Evolutionary conservation across 208 protist genomes (phyloP), one percentile per base, ranked within the genome.

Genomic region (Wallacemonas rigidus): DNA sequence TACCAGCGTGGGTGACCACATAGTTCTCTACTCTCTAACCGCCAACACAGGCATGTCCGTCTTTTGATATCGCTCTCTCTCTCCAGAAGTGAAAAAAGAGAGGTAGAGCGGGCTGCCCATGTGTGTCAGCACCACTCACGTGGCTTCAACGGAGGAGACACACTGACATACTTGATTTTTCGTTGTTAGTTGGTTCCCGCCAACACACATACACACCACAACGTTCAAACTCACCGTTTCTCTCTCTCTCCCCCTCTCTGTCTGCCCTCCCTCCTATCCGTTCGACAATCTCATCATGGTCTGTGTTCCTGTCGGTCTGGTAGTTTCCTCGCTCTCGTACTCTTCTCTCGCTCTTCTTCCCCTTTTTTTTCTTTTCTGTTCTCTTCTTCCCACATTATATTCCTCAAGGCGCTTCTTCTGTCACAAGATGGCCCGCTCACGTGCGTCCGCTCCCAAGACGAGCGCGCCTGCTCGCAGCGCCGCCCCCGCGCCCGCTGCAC

Each of bases 401-500:
- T 56, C 51, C 6, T 2, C 5, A 17, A 36, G 6, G 6, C 14
- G 5, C n/a, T 56, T 56, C n/a, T 56, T 56, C 11, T 51, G 47
- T 15, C 7, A 51, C 47, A 14, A 58, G n/a, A 72, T 72, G 73
- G 55, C 65, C 48, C 73, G 67, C 51, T 69, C 67, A 53, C 73
- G 73, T 72, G 64, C 65, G 12, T 64, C 73, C 61, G 55, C 71
- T 36, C 45, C 71, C 57, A 48, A 45, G 38, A 50, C 38, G 38
- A 75, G 60, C 50, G 40, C 43, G 17, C 71, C 71, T 35, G 57
- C 69, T 4, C 69, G 69, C 47, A 43, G 50, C 47, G 56, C 69
- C 5, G 51, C 69, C 5, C 69, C 69, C 36, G 57, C 71, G 8
- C 60, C 71, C 9, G 67, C 72, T 44, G 48, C 72, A 2, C 43